A percentile compares a stretch with the other conserved stretches of the same genome.
Evolutionary conservation across 768 basidiomycete species (phyloP).

Genomic region (Melanogaster broomeanus): DNA sequence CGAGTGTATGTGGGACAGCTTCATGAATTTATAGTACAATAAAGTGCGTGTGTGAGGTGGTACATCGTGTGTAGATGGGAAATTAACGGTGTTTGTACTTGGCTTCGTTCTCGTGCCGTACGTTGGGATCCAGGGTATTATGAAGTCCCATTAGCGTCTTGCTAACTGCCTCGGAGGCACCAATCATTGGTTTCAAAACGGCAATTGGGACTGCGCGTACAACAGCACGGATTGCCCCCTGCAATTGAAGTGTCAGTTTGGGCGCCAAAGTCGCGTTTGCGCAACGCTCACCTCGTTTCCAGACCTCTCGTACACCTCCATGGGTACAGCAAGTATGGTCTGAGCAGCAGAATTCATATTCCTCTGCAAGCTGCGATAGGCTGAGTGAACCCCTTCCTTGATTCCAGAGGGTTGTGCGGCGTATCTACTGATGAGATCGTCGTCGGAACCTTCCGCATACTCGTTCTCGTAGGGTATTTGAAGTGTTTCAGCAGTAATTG

Average conservation of each 20-base stretch:
- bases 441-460: constrained; percentile 33
- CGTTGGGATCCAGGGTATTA: constrained; percentile 87
- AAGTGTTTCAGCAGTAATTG: constrained; percentile 68
- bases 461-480: constrained; percentile 43
- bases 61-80: constrained; percentile 19
- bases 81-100: constrained; percentile 86
- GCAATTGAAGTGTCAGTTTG: not conserved
- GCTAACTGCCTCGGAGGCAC: constrained; percentile 94
- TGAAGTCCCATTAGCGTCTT: constrained; percentile 93
- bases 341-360: constrained; percentile 95
- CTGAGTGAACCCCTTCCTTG: constrained; percentile 84
- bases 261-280: not conserved
- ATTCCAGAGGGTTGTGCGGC: constrained; percentile 88
- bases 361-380: constrained; percentile 84
- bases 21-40: constrained; percentile 3
- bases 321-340: constrained; percentile 96
- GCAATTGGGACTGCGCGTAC: constrained; percentile 97
- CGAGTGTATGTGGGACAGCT: too few relatives aligned
- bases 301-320: constrained; percentile 97
- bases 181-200: constrained; percentile 97
- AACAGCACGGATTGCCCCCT: constrained; percentile 94
- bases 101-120: constrained; percentile 81
- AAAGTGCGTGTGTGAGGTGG: constrained; percentile 18
- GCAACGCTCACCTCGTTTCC: constrained; percentile 73
- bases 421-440: constrained; percentile 81